Conservation (phyloP, 805 yeast species). For the Zygoascus ofunaensis region DNA sequence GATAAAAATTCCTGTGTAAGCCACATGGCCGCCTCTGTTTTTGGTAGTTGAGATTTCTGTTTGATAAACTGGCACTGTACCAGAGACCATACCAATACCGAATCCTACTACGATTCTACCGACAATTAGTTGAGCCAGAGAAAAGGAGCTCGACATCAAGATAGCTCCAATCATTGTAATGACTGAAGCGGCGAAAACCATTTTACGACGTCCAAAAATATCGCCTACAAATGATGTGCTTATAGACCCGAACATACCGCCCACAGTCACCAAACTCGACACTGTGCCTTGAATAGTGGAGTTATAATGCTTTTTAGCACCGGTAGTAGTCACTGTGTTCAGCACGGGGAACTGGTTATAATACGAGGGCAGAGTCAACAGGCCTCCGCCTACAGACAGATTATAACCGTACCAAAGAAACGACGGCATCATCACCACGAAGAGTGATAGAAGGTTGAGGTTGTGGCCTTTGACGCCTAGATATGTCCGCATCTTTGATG, state of each 20-base stretch:
- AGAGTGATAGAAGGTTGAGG: slow-evolving; percentile 5
- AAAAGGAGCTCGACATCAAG: slow-evolving; percentile 20
- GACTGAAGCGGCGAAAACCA: slow-evolving; percentile 44
- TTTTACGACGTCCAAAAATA: slow-evolving; percentile 47
- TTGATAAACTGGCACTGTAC: slow-evolving; percentile 54
- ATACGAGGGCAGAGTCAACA: slow-evolving; percentile 8
- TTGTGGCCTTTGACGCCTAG: slow-evolving; percentile 8
- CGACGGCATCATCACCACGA: slow-evolving; percentile 8
- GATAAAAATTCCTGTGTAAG: slow-evolving; percentile 55
- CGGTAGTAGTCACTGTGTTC: slow-evolving; percentile 12
- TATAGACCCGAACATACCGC: slow-evolving; percentile 62
- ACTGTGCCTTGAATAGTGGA: slow-evolving; percentile 27
- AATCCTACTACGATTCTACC: slow-evolving; percentile 44
- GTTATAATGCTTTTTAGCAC: slow-evolving; percentile 8
- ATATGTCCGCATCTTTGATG: neutral
- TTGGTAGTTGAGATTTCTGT: slow-evolving; percentile 7
- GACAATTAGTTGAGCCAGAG: slow-evolving; percentile 58
- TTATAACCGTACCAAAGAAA: slow-evolving; percentile 14
- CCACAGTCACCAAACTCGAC: slow-evolving; percentile 45
- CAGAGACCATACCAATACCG: slow-evolving; percentile 23
- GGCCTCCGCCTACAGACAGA: slow-evolving; percentile 13
- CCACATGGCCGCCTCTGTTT: slow-evolving; percentile 45
- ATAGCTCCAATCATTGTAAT: slow-evolving; percentile 34
- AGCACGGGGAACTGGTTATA: slow-evolving; percentile 10
- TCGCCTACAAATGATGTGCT: slow-evolving; percentile 51